Conservation (phyloP, 2,329 filamentous ascomycete species). For the Blastomyces emzantsi region DNA sequence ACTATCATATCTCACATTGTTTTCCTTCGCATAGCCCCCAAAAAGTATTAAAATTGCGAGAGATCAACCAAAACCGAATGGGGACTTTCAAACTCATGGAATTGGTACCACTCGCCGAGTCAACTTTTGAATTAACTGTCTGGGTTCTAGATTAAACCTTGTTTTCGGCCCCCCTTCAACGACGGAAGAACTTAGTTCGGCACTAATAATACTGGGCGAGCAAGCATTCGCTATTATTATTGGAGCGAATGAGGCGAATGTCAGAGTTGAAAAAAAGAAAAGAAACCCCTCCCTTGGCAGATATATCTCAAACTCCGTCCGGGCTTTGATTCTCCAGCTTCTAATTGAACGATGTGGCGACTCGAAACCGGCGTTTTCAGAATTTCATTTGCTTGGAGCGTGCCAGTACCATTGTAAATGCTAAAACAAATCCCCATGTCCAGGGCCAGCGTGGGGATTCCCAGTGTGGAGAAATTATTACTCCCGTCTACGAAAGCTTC, state of each 20-base stretch:
- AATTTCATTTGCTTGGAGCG: not conserved
- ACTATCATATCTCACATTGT: not conserved
- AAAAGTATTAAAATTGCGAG: not conserved
- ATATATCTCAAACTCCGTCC: not conserved
- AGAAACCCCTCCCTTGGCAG: not conserved
- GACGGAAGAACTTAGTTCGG: not conserved
- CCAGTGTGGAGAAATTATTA: not conserved
- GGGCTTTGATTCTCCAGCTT: not conserved
- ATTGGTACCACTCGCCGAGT: not conserved
- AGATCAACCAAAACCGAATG: too few species aligned
- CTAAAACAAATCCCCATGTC: not conserved
- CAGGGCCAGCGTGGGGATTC: not conserved
- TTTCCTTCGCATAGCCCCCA: not conserved
- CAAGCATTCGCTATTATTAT: not conserved
- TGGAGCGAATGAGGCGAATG: not conserved
- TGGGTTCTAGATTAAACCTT: not conserved
- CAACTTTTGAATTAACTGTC: not conserved
- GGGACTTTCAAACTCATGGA: not conserved
- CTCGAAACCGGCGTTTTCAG: not conserved
- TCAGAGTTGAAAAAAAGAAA: not conserved
- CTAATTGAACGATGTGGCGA: not conserved
- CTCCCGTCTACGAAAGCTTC: not conserved
- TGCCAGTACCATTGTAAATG: not conserved
- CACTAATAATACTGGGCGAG: not conserved
- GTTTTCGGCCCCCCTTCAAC: not conserved